A percentile compares a stretch with the other conserved stretches of the same genome.
phyloP scores from a whole-genome alignment of 305 asterid genomes.

The Solanum aculeatissimum region DNA sequence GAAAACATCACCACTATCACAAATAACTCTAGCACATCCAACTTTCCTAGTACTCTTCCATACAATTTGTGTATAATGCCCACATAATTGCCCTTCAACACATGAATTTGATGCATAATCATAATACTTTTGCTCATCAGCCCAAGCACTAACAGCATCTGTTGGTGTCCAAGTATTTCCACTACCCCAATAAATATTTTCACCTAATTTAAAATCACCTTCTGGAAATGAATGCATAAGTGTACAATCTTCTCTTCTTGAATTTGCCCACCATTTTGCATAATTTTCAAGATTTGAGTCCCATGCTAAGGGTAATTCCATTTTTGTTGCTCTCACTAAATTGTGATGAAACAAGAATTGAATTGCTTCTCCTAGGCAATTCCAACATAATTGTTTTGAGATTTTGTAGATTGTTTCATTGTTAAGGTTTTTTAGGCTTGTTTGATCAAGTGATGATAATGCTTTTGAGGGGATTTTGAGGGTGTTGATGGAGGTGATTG shows the following conservation, averaged over 20 bases:
- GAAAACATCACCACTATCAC: slow-evolving; percentile 59
- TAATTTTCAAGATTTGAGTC: slow-evolving; percentile 39
- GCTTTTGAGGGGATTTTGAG: slow-evolving; percentile 5
- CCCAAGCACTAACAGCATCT: slow-evolving; percentile 74
- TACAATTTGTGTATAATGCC: slow-evolving; percentile 80
- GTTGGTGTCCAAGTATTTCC: slow-evolving; percentile 51
- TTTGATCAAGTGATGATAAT: background rate
- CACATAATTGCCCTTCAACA: slow-evolving; percentile 43
- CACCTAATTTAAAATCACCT: slow-evolving; percentile 51
- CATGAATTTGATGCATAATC: slow-evolving; percentile 37
- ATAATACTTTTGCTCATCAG: slow-evolving; percentile 57
- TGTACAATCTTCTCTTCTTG: slow-evolving; percentile 37
- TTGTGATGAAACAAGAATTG: slow-evolving; percentile 65
- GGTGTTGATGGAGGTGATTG: background rate
- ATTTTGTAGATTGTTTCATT: slow-evolving; percentile 39
- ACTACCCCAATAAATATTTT: slow-evolving; percentile 75
- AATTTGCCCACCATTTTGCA: slow-evolving; percentile 63
- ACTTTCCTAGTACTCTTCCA: slow-evolving; percentile 40
- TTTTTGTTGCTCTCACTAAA: slow-evolving; percentile 46
- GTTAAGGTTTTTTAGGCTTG: background rate
- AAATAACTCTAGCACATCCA: slow-evolving; percentile 62
- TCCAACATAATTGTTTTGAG: slow-evolving; percentile 52
- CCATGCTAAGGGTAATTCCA: slow-evolving; percentile 51
- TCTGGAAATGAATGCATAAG: slow-evolving; percentile 62
- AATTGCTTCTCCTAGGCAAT: slow-evolving; percentile 40